Conservation (phyloP, 2,329 filamentous ascomycete species). For the Aspergillus sp. region DNA sequence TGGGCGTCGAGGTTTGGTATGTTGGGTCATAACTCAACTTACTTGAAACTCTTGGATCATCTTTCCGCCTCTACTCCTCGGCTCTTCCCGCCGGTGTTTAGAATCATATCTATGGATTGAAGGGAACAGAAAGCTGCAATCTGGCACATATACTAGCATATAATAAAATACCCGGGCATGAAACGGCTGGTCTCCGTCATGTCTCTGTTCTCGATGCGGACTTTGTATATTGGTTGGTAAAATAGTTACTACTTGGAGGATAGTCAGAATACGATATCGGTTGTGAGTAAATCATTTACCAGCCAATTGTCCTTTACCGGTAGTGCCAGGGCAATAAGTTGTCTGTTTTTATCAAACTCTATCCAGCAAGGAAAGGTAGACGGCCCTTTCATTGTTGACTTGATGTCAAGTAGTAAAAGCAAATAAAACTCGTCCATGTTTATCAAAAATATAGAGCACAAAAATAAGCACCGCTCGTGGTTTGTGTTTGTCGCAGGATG, state of each 20-base stretch:
- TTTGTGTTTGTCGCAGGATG: neutral
- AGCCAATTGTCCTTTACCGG: too few species aligned
- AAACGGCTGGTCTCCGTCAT: slow-evolving; percentile 11
- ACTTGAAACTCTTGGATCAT: neutral
- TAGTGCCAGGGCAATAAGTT: too few species aligned
- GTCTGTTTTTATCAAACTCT: too few species aligned
- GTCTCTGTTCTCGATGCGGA: neutral
- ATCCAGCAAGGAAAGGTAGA: too few species aligned
- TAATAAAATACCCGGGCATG: slow-evolving; percentile 14
- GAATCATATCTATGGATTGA: neutral
- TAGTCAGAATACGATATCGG: too few species aligned
- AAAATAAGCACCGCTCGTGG: neutral
- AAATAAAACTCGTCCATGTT: too few species aligned
- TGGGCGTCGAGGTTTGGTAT: slow-evolving; percentile 93
- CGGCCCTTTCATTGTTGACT: too few species aligned
- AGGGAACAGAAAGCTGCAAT: neutral
- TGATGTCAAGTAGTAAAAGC: too few species aligned
- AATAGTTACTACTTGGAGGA: neutral
- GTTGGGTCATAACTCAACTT: slow-evolving; percentile 54
- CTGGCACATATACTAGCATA: neutral
- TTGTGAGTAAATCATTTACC: too few species aligned
- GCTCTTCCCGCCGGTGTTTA: neutral
- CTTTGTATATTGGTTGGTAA: neutral
- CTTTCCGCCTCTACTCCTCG: neutral
- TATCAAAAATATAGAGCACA: neutral